Percentiles rank a stretch among this genome's conserved stretches.
Conservation (phyloP, 2,329 filamentous ascomycete species). For the Tolypocladium ovalisporum region DNA sequence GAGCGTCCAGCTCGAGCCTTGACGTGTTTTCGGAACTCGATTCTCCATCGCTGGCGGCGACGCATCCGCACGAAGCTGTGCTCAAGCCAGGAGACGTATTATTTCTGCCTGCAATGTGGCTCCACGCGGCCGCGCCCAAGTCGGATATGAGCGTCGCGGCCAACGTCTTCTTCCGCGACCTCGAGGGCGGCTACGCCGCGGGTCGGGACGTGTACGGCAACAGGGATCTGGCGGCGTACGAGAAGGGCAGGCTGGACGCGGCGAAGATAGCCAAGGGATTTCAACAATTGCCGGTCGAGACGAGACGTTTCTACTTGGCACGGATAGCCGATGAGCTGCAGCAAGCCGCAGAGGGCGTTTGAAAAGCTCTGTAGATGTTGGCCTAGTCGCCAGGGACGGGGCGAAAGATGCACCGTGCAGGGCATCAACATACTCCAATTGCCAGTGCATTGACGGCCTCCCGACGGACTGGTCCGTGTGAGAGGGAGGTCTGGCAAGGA, state of each 20-base stretch:
- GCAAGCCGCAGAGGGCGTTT: conserved; percentile 9
- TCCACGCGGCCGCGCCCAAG: conserved; percentile 59
- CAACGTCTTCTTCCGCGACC: conserved; percentile 79
- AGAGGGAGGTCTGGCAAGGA: neutral
- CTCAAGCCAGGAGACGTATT: conserved; percentile 65
- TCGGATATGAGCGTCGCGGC: conserved; percentile 60
- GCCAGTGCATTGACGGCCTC: neutral
- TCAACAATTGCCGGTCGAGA: conserved; percentile 50
- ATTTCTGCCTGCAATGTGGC: conserved; percentile 75
- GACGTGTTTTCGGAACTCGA: conserved; percentile 52
- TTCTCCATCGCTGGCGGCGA: conserved; percentile 27
- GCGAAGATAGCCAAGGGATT: conserved; percentile 56
- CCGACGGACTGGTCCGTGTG: neutral
- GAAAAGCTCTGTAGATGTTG: neutral
- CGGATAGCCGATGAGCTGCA: conserved; percentile 59
- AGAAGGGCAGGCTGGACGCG: conserved; percentile 66
- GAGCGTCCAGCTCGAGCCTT: conserved; percentile 68
- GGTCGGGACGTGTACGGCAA: conserved; percentile 85
- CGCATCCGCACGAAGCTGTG: conserved; percentile 55
- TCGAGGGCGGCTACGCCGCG: conserved; percentile 55
- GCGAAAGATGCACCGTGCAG: neutral
- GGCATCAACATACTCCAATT: neutral
- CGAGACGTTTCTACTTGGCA: conserved; percentile 64
- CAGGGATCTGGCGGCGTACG: conserved; percentile 72
- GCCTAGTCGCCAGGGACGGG: neutral